Conservation (phyloP, 345 rosid genomes). For the Eucalyptus marginata region DNA sequence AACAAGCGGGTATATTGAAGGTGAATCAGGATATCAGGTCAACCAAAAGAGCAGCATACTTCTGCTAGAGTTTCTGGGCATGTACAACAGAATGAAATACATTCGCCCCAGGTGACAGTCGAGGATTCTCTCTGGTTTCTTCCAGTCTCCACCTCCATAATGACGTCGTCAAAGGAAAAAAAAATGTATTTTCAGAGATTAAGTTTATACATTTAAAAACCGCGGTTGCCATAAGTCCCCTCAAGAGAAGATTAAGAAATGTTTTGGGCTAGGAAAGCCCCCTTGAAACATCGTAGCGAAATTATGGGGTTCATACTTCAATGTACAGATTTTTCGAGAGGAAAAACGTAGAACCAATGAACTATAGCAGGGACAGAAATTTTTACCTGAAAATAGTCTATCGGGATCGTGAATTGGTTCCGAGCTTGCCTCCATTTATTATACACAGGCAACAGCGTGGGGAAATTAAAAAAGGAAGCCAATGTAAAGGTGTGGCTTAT, state of each 20-base stretch:
- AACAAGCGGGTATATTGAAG: conserved; percentile 86
- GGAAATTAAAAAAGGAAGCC: neutral
- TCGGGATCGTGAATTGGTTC: neutral
- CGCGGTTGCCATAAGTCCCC: neutral
- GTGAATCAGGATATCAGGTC: conserved; percentile 75
- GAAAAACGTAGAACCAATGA: neutral
- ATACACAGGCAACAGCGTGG: neutral
- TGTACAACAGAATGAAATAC: conserved; percentile 93
- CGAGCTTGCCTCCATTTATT: neutral
- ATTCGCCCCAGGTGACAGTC: conserved; percentile 91
- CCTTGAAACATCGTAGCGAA: neutral
- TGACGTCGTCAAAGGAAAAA: conserved; percentile 53
- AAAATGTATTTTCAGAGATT: conserved; percentile 19
- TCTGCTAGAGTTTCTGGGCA: conserved; percentile 87
- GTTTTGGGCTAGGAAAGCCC: neutral
- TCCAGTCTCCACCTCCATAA: conserved; percentile 70
- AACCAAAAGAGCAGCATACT: conserved; percentile 63
- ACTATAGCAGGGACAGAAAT: neutral
- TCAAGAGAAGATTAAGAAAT: neutral
- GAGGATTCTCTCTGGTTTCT: conserved; percentile 92
- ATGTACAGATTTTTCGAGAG: neutral
- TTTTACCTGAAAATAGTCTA: neutral
- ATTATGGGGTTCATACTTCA: neutral
- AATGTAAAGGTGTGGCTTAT: neutral
- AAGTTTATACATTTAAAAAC: neutral